A percentile compares a stretch with the other conserved stretches of the same genome.
Conservation (phyloP, 805 yeast genomes). For the Candida maesae region DNA sequence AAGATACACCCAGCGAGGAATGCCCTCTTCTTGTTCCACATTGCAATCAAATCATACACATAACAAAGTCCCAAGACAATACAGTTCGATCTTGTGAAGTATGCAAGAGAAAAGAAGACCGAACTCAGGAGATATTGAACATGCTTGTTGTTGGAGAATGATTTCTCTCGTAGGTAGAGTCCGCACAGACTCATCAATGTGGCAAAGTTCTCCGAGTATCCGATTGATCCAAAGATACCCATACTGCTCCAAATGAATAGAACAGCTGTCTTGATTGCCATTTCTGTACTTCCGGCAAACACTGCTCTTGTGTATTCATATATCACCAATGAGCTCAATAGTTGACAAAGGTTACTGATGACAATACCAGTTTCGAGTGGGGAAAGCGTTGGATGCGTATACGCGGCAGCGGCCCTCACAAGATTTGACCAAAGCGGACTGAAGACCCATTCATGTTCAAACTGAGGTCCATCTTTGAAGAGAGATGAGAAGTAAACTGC, state of each 20-base stretch:
- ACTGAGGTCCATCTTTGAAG: slow-evolving; percentile 45
- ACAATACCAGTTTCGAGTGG: slow-evolving; percentile 45
- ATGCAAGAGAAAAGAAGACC: slow-evolving; percentile 48
- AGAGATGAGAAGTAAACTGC: slow-evolving; percentile 68
- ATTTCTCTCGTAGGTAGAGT: slow-evolving; percentile 38
- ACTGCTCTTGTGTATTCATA: slow-evolving; percentile 43
- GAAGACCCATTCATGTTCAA: slow-evolving; percentile 90
- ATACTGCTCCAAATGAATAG: slow-evolving; percentile 68
- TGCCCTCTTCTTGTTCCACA: slow-evolving; percentile 28
- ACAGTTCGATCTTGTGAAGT: slow-evolving; percentile 72
- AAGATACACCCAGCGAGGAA: slow-evolving; percentile 56
- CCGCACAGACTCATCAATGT: slow-evolving; percentile 59
- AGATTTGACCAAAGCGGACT: slow-evolving; percentile 72
- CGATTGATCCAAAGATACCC: slow-evolving; percentile 69
- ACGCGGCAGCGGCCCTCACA: slow-evolving; percentile 25
- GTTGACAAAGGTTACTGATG: slow-evolving; percentile 51
- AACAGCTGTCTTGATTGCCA: slow-evolving; percentile 36
- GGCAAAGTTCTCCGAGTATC: slow-evolving; percentile 75
- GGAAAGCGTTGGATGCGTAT: neutral
- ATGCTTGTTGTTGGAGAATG: neutral
- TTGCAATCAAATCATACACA: slow-evolving; percentile 46
- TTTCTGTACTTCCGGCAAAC: slow-evolving; percentile 23
- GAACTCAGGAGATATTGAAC: slow-evolving; percentile 17
- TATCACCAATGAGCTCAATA: slow-evolving; percentile 43
- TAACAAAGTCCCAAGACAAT: slow-evolving; percentile 67